phyloP scores from a whole-genome alignment of 176 grass and related monocot genomes.

The Saccharum spontaneum region DNA sequence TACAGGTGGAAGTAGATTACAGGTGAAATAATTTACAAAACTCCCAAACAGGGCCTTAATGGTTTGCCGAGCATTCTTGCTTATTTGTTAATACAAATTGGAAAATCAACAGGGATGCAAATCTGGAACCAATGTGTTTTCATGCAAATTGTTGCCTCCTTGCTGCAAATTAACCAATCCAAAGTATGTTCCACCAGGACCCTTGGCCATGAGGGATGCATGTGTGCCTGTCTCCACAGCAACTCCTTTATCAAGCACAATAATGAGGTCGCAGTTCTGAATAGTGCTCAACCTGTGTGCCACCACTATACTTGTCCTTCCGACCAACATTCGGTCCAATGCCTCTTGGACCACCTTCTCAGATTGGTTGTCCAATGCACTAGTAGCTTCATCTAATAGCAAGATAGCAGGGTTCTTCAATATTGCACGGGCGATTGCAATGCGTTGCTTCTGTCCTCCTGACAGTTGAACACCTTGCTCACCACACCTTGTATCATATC shows the following conservation, averaged over 20 bases:
- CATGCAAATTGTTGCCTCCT: neutral
- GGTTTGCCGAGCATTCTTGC: too few relatives aligned
- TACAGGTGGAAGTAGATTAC: too few relatives aligned
- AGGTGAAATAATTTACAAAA: too few relatives aligned
- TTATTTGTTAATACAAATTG: too few relatives aligned
- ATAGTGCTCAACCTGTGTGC: slow-evolving; percentile 87
- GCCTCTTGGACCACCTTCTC: slow-evolving; percentile 93
- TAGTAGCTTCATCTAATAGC: slow-evolving; percentile 89
- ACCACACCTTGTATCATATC: slow-evolving; percentile 77
- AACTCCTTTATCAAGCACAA: slow-evolving; percentile 70
- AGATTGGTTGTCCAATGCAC: slow-evolving; percentile 87
- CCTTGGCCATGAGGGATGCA: slow-evolving; percentile 78
- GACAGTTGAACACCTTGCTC: slow-evolving; percentile 82
- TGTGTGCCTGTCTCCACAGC: slow-evolving; percentile 88
- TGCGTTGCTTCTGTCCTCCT: slow-evolving; percentile 89
- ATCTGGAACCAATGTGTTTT: neutral
- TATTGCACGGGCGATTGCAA: slow-evolving; percentile 90
- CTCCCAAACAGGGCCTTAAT: too few relatives aligned
- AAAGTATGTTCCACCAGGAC: slow-evolving; percentile 56
- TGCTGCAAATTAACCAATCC: slow-evolving; percentile 71
- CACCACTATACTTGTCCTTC: slow-evolving; percentile 82
- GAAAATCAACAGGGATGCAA: too few relatives aligned
- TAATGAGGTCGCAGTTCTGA: slow-evolving; percentile 69
- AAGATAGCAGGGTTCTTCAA: slow-evolving; percentile 83
- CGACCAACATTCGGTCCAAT: slow-evolving; percentile 48